These are phyloP conservation scores for Lactifluus echinatus DNA, from an alignment of 768 basidiomycete species.

Conservation along the genomic window DNA sequence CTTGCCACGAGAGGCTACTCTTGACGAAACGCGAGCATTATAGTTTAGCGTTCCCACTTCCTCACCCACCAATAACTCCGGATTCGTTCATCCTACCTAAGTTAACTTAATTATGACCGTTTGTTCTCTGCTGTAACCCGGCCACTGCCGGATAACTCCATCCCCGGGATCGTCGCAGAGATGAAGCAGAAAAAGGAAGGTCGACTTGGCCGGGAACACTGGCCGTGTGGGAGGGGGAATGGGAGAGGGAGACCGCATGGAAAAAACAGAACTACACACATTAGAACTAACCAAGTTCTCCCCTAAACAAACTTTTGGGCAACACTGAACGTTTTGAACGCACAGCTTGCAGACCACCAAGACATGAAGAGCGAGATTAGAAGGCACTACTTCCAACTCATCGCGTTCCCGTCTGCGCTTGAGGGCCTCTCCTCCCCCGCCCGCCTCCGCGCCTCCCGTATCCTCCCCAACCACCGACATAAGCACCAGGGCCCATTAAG, in stretches of 20 bases:
- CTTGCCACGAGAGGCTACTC: neutral
- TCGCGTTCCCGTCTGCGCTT: slow-evolving; percentile 18
- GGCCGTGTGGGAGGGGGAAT: neutral
- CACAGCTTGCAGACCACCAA: neutral
- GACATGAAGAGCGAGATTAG: neutral
- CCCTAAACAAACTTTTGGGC: neutral
- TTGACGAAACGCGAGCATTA: neutral
- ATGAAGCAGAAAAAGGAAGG: neutral
- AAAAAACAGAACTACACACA: neutral
- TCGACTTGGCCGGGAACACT: neutral
- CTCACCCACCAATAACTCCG: neutral
- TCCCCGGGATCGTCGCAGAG: neutral
- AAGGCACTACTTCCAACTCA: neutral
- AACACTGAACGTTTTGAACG: neutral
- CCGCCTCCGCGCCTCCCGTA: slow-evolving; percentile 46
- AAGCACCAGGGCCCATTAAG: slow-evolving; percentile 67
- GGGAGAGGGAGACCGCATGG: neutral
- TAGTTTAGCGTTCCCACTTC: neutral
- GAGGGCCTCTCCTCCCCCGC: slow-evolving; percentile 31
- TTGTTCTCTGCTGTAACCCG: neutral
- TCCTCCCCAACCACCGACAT: slow-evolving; percentile 73
- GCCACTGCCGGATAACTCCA: neutral
- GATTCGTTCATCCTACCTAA: neutral
- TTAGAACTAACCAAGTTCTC: neutral
- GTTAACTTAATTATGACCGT: neutral